Conservation (phyloP, 441 rosid genomes). For the Aleurites moluccanus region DNA sequence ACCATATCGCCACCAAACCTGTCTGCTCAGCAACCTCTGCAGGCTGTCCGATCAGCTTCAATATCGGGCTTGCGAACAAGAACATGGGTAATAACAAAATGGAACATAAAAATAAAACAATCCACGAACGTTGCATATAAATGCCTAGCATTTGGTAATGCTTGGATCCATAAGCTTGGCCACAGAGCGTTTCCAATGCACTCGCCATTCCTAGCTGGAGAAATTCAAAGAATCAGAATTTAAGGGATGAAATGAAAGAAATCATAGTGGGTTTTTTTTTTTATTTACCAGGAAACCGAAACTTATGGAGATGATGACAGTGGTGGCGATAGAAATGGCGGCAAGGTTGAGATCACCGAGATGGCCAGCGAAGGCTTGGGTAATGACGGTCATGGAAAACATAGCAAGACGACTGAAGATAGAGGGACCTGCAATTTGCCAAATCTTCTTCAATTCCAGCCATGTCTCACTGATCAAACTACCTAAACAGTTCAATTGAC, state of each 20-base stretch:
- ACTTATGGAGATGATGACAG: slow-evolving; percentile 35
- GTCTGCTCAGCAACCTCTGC: slow-evolving; percentile 41
- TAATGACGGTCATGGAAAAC: slow-evolving; percentile 41
- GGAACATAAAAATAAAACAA: slow-evolving; percentile 41
- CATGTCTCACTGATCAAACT: slow-evolving; percentile 19
- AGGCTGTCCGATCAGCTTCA: slow-evolving; percentile 48
- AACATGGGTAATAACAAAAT: slow-evolving; percentile 45
- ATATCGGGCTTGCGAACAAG: slow-evolving; percentile 43
- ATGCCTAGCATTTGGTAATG: slow-evolving; percentile 56
- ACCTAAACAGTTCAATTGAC: not conserved
- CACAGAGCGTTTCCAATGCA: slow-evolving; percentile 77
- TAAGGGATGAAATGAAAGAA: not conserved
- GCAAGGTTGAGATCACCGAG: slow-evolving; percentile 43
- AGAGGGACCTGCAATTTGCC: slow-evolving; percentile 47
- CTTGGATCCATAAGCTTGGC: slow-evolving; percentile 76
- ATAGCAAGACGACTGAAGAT: slow-evolving; percentile 41
- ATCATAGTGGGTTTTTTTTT: not conserved
- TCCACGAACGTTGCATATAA: slow-evolving; percentile 52
- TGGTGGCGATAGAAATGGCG: slow-evolving; percentile 43
- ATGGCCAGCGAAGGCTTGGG: slow-evolving; percentile 47
- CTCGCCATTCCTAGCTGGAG: slow-evolving; percentile 64
- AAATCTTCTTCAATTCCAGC: slow-evolving; percentile 37
- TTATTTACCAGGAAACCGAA: slow-evolving; percentile 43
- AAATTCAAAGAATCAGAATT: not conserved
- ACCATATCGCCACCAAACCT: slow-evolving; percentile 46